Conservation (phyloP, 2,329 filamentous ascomycete genomes). For the Cryphonectria naterciae region DNA sequence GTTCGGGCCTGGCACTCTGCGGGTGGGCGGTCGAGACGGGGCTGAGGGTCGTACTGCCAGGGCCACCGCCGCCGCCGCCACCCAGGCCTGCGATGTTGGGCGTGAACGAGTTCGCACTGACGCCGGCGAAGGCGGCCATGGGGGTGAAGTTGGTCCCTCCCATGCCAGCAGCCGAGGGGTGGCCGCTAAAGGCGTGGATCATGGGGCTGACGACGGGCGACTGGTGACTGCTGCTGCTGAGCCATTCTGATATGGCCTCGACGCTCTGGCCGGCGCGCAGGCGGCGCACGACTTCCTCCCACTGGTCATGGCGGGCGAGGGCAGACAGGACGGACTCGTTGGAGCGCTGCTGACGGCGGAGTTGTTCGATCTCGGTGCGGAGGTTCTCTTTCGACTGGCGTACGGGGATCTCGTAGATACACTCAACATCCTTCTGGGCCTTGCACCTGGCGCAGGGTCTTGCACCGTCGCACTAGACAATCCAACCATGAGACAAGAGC, state of each 20-base stretch:
- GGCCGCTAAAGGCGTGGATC: slow-evolving; percentile 37
- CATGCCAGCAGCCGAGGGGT: slow-evolving; percentile 33
- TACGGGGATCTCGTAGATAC: slow-evolving; percentile 65
- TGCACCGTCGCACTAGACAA: slow-evolving; percentile 60
- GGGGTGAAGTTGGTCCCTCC: slow-evolving; percentile 34
- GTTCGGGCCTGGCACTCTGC: slow-evolving; percentile 42
- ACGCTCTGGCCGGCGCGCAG: slow-evolving; percentile 58
- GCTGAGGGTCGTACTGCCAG: slow-evolving; percentile 33
- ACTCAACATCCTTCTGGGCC: slow-evolving; percentile 58
- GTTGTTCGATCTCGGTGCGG: slow-evolving; percentile 60
- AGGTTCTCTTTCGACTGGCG: slow-evolving; percentile 67
- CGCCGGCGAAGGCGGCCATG: slow-evolving; percentile 37
- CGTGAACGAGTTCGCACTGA: slow-evolving; percentile 36
- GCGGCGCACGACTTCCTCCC: slow-evolving; percentile 58
- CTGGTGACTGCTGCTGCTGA: slow-evolving; percentile 36
- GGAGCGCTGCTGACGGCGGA: slow-evolving; percentile 58
- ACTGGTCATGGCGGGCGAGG: slow-evolving; percentile 53
- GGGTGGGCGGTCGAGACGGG: slow-evolving; percentile 39
- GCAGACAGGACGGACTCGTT: slow-evolving; percentile 61
- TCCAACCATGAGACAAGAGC: slow-evolving; percentile 1
- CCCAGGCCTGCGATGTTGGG: slow-evolving; percentile 32
- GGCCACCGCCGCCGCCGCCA: neutral
- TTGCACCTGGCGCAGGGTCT: slow-evolving; percentile 60
- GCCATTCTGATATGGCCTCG: slow-evolving; percentile 60
- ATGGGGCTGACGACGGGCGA: slow-evolving; percentile 38